Conservation (phyloP, 805 yeast genomes). For the baker's yeast (Saccharomyces cerevisiae) region DNA sequence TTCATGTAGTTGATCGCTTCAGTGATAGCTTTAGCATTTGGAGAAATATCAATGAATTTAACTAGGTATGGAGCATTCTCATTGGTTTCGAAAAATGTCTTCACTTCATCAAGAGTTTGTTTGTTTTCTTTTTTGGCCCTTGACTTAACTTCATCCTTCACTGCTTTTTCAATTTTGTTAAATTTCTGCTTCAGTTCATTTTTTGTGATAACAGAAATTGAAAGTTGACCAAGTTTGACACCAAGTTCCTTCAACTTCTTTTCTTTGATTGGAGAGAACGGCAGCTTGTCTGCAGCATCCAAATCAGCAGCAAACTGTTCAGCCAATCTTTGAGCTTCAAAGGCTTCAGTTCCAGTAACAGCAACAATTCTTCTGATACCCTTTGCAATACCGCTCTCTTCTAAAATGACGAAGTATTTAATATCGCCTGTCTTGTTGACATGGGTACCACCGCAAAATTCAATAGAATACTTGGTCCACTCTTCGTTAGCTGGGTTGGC, state of each 20-base stretch:
- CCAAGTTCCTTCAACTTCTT: slow-evolving; percentile 74
- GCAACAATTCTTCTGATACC: slow-evolving; percentile 98
- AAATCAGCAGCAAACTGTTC: slow-evolving; percentile 57
- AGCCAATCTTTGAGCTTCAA: slow-evolving; percentile 82
- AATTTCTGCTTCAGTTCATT: slow-evolving; percentile 66
- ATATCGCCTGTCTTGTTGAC: slow-evolving; percentile 88
- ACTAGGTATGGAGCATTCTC: slow-evolving; percentile 53
- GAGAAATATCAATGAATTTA: slow-evolving; percentile 56
- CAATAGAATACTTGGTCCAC: slow-evolving; percentile 77
- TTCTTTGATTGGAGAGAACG: slow-evolving; percentile 74
- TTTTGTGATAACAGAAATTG: slow-evolving; percentile 76
- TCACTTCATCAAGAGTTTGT: slow-evolving; percentile 69
- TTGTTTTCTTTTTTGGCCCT: slow-evolving; percentile 84
- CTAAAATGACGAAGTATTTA: slow-evolving; percentile 79
- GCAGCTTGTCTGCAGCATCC: slow-evolving; percentile 49
- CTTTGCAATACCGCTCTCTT: slow-evolving; percentile 96
- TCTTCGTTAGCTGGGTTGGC: slow-evolving; percentile 59
- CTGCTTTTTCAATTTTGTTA: slow-evolving; percentile 69
- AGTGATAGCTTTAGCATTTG: slow-evolving; percentile 88
- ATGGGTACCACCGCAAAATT: slow-evolving; percentile 99
- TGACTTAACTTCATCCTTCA: slow-evolving; percentile 80
- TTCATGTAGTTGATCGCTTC: slow-evolving; percentile 85
- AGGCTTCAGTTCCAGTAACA: slow-evolving; percentile 86
- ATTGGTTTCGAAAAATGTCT: slow-evolving; percentile 52
- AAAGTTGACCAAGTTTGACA: slow-evolving; percentile 71